Evolutionary conservation across 192 early-diverging fungal species (phyloP).

Genomic region (Linnemannia elongata): DNA sequence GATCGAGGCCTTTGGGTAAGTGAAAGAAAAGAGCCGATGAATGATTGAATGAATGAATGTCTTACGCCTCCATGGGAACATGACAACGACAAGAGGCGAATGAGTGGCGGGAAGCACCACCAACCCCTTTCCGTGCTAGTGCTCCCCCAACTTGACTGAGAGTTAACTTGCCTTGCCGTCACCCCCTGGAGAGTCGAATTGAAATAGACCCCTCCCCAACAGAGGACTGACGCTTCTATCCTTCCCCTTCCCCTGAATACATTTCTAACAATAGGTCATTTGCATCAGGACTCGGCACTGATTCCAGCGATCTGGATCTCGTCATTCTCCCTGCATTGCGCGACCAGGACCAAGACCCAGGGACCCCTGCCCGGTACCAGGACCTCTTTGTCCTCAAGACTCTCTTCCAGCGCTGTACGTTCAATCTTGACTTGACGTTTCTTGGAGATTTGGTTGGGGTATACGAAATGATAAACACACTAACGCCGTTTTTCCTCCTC

Average conservation of each 20-base stretch:
- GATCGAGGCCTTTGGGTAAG: conserved; percentile 51
- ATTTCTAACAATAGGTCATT: conserved; percentile 29
- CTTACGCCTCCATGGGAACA: not conserved
- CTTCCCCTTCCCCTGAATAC: not conserved
- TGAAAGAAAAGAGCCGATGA: not conserved
- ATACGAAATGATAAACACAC: not conserved
- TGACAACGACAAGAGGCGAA: not conserved
- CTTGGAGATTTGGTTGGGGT: not conserved
- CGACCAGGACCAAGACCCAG: conserved; percentile 40
- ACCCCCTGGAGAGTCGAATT: not conserved
- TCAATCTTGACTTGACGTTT: not conserved
- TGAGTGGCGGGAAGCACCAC: too few species aligned
- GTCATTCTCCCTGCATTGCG: conserved; percentile 48
- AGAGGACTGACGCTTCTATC: conserved; percentile 5
- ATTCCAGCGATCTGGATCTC: conserved; percentile 48
- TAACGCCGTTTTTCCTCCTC: not conserved
- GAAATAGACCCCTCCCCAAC: not conserved
- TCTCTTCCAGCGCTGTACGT: conserved; percentile 52
- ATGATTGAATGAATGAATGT: not conserved
- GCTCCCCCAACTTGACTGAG: not conserved
- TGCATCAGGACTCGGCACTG: conserved; percentile 51
- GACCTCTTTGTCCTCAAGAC: conserved; percentile 53
- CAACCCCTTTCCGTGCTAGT: too few species aligned
- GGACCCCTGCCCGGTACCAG: conserved; percentile 33
- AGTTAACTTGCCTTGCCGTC: not conserved